phyloP scores from a whole-genome alignment of 345 rosid genomes.

The Excoecaria cochinchinensis region DNA sequence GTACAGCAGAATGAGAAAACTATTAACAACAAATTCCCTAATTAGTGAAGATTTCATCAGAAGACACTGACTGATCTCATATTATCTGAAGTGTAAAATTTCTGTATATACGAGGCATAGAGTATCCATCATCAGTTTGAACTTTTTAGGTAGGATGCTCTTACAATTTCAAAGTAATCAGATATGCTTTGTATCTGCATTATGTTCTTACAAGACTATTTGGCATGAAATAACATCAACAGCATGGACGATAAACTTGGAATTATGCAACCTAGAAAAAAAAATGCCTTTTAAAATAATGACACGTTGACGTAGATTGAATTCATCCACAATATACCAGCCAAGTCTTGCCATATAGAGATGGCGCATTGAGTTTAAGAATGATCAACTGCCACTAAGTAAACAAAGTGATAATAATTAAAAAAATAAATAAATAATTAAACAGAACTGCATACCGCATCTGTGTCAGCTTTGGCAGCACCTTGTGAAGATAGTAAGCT shows the following conservation, averaged over 20 bases:
- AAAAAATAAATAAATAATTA: neutral
- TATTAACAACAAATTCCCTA: neutral
- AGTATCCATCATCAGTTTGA: neutral
- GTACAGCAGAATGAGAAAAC: constrained; percentile 29
- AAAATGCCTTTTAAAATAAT: neutral
- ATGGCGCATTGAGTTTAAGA: too few relatives aligned
- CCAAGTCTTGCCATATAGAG: too few relatives aligned
- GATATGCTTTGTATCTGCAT: neutral
- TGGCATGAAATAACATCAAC: neutral
- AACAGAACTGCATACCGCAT: constrained; percentile 48
- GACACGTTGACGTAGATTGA: too few relatives aligned
- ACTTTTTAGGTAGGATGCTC: neutral
- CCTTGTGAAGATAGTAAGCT: constrained; percentile 82
- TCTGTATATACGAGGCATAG: neutral
- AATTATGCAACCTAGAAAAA: neutral
- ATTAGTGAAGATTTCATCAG: neutral
- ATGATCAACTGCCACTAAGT: too few relatives aligned
- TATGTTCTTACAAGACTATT: neutral
- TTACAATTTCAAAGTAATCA: neutral
- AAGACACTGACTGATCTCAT: neutral
- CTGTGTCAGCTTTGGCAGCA: constrained; percentile 73
- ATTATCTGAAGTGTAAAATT: neutral
- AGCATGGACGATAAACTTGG: neutral
- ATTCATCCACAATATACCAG: too few relatives aligned
- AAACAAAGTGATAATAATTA: neutral